Percentiles rank a stretch among this genome's conserved stretches.
phyloP scores from a whole-genome alignment of 208 protist species.

The Trypanosoma caninum region DNA sequence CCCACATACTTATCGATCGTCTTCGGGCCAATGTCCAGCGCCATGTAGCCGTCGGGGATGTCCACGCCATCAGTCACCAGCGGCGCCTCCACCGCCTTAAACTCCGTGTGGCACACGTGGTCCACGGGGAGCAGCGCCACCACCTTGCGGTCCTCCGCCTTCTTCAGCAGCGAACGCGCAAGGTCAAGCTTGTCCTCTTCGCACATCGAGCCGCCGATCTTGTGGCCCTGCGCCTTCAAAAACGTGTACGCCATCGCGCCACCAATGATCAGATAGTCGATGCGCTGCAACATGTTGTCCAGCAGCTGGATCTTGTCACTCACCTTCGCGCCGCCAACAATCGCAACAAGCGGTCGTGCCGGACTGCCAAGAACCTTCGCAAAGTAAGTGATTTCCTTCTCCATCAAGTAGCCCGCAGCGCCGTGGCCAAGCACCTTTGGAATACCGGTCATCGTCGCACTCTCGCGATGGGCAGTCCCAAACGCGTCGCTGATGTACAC shows the following conservation, averaged over 20 bases:
- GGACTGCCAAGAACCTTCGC: slow-evolving; percentile 88
- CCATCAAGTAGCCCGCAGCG: slow-evolving; percentile 97
- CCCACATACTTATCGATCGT: slow-evolving; percentile 79
- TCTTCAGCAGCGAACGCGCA: slow-evolving; percentile 89
- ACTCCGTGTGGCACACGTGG: slow-evolving; percentile 95
- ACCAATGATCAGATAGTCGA: slow-evolving; percentile 98
- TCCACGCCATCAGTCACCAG: slow-evolving; percentile 63
- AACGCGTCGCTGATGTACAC: slow-evolving; percentile 99
- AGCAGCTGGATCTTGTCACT: slow-evolving; percentile 99
- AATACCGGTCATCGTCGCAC: slow-evolving; percentile 90
- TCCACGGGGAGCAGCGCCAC: slow-evolving; percentile 97
- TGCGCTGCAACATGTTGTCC: slow-evolving; percentile 97
- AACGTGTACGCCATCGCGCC: slow-evolving; percentile 99
- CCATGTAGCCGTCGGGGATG: slow-evolving; percentile 89
- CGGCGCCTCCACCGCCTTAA: slow-evolving; percentile 68
- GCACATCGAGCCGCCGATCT: slow-evolving; percentile 95
- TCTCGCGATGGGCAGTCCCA: slow-evolving; percentile 98
- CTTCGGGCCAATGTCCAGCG: slow-evolving; percentile 96
- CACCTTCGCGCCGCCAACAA: slow-evolving; percentile 97
- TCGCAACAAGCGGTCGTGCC: slow-evolving; percentile 93
- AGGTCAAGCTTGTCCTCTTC: slow-evolving; percentile 87
- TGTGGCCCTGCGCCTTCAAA: slow-evolving; percentile 81
- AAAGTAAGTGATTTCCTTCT: slow-evolving; percentile 99
- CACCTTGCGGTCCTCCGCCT: slow-evolving; percentile 94
- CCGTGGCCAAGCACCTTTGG: slow-evolving; percentile 78